Conservation (phyloP, 495 filamentous ascomycete genomes). For the Acidomyces sp. region DNA sequence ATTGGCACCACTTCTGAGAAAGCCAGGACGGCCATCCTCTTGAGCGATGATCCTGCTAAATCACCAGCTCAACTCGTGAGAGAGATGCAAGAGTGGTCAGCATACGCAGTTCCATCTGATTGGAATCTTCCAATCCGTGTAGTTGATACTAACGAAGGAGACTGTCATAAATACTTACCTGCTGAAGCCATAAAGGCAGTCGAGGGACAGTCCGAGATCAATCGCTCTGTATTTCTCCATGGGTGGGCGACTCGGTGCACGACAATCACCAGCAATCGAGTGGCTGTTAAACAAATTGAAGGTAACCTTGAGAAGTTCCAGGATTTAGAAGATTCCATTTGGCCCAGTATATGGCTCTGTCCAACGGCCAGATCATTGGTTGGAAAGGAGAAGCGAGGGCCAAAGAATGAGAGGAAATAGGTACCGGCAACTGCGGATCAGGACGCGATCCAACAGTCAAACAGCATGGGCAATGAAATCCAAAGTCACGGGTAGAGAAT, state of each 20-base stretch:
- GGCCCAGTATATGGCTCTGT: slow-evolving; percentile 19
- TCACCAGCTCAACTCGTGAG: slow-evolving; percentile 26
- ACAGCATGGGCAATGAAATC: too few relatives aligned
- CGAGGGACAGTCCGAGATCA: slow-evolving; percentile 44
- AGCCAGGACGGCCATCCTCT: slow-evolving; percentile 40
- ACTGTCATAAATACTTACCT: slow-evolving; percentile 11
- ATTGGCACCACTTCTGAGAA: slow-evolving; percentile 55
- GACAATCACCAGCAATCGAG: slow-evolving; percentile 55
- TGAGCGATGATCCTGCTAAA: slow-evolving; percentile 29
- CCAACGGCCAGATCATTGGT: slow-evolving; percentile 19
- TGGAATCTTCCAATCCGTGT: slow-evolving; percentile 41
- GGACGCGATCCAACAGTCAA: neutral
- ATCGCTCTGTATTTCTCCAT: slow-evolving; percentile 50
- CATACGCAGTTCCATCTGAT: slow-evolving; percentile 36
- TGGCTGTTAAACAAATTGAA: slow-evolving; percentile 53
- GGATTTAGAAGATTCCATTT: slow-evolving; percentile 28
- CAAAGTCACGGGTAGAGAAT: too few relatives aligned
- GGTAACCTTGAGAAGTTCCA: slow-evolving; percentile 27
- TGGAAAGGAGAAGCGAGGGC: slow-evolving; percentile 19
- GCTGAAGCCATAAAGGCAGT: slow-evolving; percentile 14
- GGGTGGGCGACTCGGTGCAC: slow-evolving; percentile 49
- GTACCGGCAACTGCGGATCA: neutral
- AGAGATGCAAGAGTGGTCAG: slow-evolving; percentile 37
- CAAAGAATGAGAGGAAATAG: slow-evolving; percentile 7
- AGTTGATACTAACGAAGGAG: slow-evolving; percentile 26